Evolutionary conservation across 176 grass and related monocot genomes (phyloP).

Genomic region (Cenchrus fungigraminus): DNA sequence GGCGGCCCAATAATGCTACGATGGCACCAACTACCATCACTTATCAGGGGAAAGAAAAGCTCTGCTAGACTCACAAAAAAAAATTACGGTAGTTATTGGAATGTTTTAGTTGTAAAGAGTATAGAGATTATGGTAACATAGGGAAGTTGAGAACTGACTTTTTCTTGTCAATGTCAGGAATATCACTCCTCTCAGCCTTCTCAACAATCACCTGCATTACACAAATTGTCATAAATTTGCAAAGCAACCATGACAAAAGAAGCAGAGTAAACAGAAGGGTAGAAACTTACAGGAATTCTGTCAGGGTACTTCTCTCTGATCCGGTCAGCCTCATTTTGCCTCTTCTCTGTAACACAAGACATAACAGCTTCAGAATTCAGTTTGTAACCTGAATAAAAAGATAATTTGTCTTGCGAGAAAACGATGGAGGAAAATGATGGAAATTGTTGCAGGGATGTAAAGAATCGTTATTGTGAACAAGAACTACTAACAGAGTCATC

Average conservation of each 20-base stretch:
- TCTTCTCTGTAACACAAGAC: slow-evolving; percentile 64
- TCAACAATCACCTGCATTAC: slow-evolving; percentile 90
- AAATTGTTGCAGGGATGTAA: not conserved
- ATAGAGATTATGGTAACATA: not conserved
- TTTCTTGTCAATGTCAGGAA: slow-evolving; percentile 97
- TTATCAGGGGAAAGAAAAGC: not conserved
- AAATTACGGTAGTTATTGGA: not conserved
- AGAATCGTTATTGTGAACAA: not conserved
- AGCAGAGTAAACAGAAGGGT: slow-evolving; percentile 1
- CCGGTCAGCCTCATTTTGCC: slow-evolving; percentile 74
- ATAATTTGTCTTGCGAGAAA: not conserved
- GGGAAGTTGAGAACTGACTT: slow-evolving; percentile 62
- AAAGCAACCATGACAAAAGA: slow-evolving; percentile 1
- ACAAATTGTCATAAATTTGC: slow-evolving; percentile 27
- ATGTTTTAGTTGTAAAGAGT: not conserved
- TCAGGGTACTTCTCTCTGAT: slow-evolving; percentile 90
- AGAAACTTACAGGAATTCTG: slow-evolving; percentile 75
- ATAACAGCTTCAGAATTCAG: not conserved
- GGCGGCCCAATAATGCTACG: not conserved
- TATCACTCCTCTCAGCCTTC: slow-evolving; percentile 92
- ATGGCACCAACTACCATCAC: not conserved
- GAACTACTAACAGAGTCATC: not conserved
- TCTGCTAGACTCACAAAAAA: slow-evolving; percentile 2
- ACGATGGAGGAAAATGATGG: not conserved
- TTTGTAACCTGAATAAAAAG: not conserved